phyloP scores from a whole-genome alignment of 1,139 yeast genomes.

The Eremothecium gossypii region DNA sequence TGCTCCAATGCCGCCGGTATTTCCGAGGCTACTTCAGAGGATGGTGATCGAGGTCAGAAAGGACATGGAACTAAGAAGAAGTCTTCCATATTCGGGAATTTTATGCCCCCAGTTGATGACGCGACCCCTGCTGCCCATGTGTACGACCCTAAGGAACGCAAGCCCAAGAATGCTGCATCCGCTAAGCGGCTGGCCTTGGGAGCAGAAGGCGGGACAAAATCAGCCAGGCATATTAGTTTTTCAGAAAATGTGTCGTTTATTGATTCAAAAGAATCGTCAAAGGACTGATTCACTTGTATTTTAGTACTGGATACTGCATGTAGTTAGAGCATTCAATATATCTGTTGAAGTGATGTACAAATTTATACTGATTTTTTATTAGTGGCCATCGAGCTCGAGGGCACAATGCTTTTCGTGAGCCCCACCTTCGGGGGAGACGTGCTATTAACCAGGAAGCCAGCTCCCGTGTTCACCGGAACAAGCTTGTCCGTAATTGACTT shows the following conservation, averaged over 20 bases:
- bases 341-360: not conserved
- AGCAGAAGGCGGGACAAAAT: not conserved
- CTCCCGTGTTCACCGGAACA: constrained; percentile 2
- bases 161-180: not conserved
- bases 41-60: not conserved
- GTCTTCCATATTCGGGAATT: constrained; percentile 25
- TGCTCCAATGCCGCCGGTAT: too few species aligned
- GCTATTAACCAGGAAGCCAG: constrained; percentile 15
- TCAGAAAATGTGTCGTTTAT: not conserved
- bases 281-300: not conserved
- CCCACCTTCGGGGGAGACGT: constrained; percentile 28
- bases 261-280: not conserved
- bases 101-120: constrained; percentile 2
- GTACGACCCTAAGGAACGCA: constrained; percentile 9
- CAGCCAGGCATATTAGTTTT: not conserved
- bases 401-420: constrained; percentile 13
- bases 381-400: not conserved
- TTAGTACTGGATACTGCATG: not conserved
- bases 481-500: constrained; percentile 2
- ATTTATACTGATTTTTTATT: constrained; percentile 1
- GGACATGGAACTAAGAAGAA: constrained; percentile 23
- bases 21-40: too few species aligned
- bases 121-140: constrained; percentile 11
- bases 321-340: not conserved
- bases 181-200: not conserved